Base-by-base conservation (phyloP, 176 grass and related monocot species). In the Oryza nivara region DNA sequence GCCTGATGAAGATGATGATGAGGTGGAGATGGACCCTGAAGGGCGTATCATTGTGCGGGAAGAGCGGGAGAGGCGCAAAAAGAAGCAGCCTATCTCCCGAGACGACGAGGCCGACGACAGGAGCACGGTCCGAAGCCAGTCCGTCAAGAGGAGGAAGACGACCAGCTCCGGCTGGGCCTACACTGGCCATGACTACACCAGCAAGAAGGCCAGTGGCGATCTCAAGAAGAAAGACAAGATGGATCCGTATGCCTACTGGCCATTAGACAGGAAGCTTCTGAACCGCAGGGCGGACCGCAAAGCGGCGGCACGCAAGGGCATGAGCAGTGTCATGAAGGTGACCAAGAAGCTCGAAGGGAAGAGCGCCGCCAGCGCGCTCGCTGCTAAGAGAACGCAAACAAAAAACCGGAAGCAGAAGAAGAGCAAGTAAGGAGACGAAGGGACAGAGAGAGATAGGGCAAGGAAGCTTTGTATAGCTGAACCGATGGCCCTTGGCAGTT, bases 201-300 rank as follows among this genome's bases (percentile, higher is more conserved):
- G 86, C 79, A 95, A 90, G 82, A 98, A 86, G 75, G 96, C 88
- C 0, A 84, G 91, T 17, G 96, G 93, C 34, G 96, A 98, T 89
- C 76, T 94, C 54, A 93, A 90, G 73, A 95, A 88, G 83, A 93
- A 95, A 54, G 93, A 92, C 74, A 98, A 98, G 87, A 90, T 98
- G 82, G 96, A 98, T 51, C 96, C 96, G 0, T 98, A 94, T 12
- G 96, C 96, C 4, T 98, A 94, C 79, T 98, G 96, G 96, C 96
- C 93, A 0, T 73, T 98, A 22, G 93, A 98, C 26, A 78, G 93
- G 8, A 96, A 98, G 75, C 82, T 98, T 36, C 91, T 98, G 19
- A 98, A 98, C 56, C 93, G 89, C 41, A 90, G 96, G 83, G 75
- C 83, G 8, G 96, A 92, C 13, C 88, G 91, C 83, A 95, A 95